Evolutionary conservation across 179 eudicot species (phyloP), one percentile per base, ranked within the genome.

Genomic region (Spinacia oleracea): DNA sequence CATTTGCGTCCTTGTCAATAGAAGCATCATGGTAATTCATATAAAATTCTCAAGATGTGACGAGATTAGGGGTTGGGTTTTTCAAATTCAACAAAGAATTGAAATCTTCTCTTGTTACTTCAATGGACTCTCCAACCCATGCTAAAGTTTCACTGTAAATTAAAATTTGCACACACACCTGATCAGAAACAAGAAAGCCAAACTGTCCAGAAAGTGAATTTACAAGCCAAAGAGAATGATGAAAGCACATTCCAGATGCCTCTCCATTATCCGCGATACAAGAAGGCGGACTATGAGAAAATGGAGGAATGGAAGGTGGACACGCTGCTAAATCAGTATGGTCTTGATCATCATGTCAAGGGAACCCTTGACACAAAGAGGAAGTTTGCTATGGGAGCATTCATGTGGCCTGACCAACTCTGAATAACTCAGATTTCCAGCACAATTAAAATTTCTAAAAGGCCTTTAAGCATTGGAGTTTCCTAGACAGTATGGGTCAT

Each of bases 251-350:
- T 81, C 62, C 81, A 81, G 20, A 73, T 87, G 84, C 89, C 89
- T 25, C 70, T 87, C n/a, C 79, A 84, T 73, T 84, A 84, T 60
- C 89, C 87, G 9, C 79, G 84, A 59, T 87, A 80, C 74, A 69
- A 21, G 16, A 87, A 77, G 83, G 68, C 53, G 1, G 86, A 87
- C 42, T 87, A 83, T 35, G 84, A 66, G 72, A 78, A 56, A 45
- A 86, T 86, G 89, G 89, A 84, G 75, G 87, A 84, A 38, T 80
- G 86, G 85, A 84, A 69, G 81, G 77, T 86, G 75, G 87, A 86
- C 31, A 75, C 66, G 84, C 56, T 86, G 67, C 63, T 84, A 40
- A 73, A 76, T 70, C 66, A 80, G 15, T 86, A 86, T 73, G 89
- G 89, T 18, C 82, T 86, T 53, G 79, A 68, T 12, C 71, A 78